Conservation (phyloP, 2,329 filamentous ascomycete genomes). For the Hysterium pulicare region DNA sequence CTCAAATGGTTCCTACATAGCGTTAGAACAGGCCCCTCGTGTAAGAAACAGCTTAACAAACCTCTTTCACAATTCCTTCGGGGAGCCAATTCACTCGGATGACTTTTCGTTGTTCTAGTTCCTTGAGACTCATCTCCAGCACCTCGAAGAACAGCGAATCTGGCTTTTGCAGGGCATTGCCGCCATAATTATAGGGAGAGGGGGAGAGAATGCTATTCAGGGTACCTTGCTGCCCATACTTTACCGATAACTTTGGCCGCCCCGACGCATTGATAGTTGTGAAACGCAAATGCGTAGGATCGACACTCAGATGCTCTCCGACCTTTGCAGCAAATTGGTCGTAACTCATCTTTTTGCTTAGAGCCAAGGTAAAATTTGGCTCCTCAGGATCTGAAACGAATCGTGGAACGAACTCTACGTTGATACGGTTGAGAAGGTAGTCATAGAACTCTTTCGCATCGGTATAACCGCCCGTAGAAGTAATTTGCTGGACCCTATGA, state of each 20-base stretch:
- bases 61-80: constrained; percentile 89
- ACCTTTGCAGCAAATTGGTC: constrained; percentile 83
- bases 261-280: constrained; percentile 80
- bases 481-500: constrained; percentile 26
- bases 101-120: constrained; percentile 87
- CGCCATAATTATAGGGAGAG: constrained; percentile 65
- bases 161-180: constrained; percentile 61
- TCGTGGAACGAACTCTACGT: constrained; percentile 72
- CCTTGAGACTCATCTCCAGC: constrained; percentile 87
- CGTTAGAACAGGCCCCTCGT: constrained; percentile 10
- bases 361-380: constrained; percentile 67
- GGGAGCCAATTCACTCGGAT: constrained; percentile 80
- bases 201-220: constrained; percentile 75
- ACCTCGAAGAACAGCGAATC: constrained; percentile 91
- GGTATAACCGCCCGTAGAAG: constrained; percentile 45
- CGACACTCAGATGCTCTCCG: constrained; percentile 69
- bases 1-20: constrained; percentile 67
- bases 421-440: constrained; percentile 80
- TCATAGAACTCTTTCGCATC: constrained; percentile 90
- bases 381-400: constrained; percentile 55
- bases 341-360: constrained; percentile 87
- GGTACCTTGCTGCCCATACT: constrained; percentile 67
- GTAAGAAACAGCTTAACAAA: constrained; percentile 40
- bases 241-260: constrained; percentile 74
- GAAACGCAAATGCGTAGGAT: constrained; percentile 85